Evolutionary conservation across 106 monocot genomes (phyloP).

Genomic region (Allium fistulosum): DNA sequence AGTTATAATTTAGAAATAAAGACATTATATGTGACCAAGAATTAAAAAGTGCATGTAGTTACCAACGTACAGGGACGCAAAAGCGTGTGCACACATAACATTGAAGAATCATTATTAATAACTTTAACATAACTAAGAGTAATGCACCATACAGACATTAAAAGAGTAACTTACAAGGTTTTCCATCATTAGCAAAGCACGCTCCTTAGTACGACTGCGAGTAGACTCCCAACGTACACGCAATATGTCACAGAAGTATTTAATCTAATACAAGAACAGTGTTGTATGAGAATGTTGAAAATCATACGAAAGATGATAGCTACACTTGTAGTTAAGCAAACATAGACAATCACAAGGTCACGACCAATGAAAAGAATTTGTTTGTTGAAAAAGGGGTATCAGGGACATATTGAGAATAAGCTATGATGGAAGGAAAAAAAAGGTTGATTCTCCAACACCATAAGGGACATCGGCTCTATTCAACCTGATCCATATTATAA

Average conservation of each 20-base stretch:
- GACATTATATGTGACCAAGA: too few relatives aligned
- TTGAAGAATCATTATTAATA: too few relatives aligned
- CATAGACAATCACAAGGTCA: too few relatives aligned
- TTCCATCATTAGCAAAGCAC: constrained; percentile 91
- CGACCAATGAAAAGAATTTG: too few relatives aligned
- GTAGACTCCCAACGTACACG: constrained; percentile 89
- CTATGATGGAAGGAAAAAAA: too few relatives aligned
- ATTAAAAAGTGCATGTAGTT: background rate
- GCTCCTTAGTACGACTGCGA: constrained; percentile 82
- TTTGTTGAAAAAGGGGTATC: too few relatives aligned
- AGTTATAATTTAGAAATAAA: background rate
- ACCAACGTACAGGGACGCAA: background rate
- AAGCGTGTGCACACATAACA: too few relatives aligned
- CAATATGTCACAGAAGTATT: constrained; percentile 64
- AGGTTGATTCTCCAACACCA: too few relatives aligned
- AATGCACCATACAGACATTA: background rate
- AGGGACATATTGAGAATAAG: too few relatives aligned
- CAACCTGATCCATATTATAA: too few relatives aligned
- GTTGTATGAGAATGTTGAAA: background rate
- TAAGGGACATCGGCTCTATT: too few relatives aligned
- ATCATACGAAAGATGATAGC: background rate
- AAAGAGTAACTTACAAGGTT: constrained; percentile 48
- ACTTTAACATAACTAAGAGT: background rate
- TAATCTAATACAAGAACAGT: constrained; percentile 41
- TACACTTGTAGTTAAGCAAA: too few relatives aligned